Conservation (phyloP, 179 eudicot genomes). For the Spinacia oleracea region DNA sequence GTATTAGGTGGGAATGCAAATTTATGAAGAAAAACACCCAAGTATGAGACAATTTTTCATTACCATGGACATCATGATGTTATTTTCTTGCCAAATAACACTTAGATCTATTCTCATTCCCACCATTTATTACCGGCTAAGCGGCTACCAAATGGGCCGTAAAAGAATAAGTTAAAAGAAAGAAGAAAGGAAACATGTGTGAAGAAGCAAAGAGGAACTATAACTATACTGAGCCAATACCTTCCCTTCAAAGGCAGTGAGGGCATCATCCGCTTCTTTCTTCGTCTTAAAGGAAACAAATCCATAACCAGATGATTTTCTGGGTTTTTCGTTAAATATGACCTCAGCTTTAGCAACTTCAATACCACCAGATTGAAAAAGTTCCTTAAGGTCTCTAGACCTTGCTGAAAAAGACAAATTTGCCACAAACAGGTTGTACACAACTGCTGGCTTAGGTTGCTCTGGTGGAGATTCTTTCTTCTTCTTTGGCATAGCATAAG, state of each 20-base stretch:
- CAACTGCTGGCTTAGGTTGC: constrained; percentile 42
- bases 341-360: constrained; percentile 62
- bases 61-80: too few relatives aligned
- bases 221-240: constrained; percentile 33
- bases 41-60: too few relatives aligned
- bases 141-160: too few relatives aligned
- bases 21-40: too few relatives aligned
- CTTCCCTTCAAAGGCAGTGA: constrained; percentile 60
- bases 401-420: constrained; percentile 65
- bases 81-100: too few relatives aligned
- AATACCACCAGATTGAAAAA: constrained; percentile 51
- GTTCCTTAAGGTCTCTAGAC: constrained; percentile 60
- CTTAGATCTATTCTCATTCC: too few relatives aligned
- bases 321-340: constrained; percentile 54
- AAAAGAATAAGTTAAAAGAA: background rate
- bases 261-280: constrained; percentile 72
- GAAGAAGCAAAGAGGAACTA: background rate
- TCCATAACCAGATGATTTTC: constrained; percentile 77
- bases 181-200: background rate
- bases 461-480: constrained; percentile 33
- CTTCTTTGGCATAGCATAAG: constrained; percentile 61
- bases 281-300: constrained; percentile 70
- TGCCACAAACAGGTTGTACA: constrained; percentile 66
- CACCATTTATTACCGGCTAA: too few relatives aligned
- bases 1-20: too few relatives aligned